These are phyloP conservation scores for Centrapalus pauciflorus DNA, from an alignment of 129 eudicot species.

Conservation along the genomic window DNA sequence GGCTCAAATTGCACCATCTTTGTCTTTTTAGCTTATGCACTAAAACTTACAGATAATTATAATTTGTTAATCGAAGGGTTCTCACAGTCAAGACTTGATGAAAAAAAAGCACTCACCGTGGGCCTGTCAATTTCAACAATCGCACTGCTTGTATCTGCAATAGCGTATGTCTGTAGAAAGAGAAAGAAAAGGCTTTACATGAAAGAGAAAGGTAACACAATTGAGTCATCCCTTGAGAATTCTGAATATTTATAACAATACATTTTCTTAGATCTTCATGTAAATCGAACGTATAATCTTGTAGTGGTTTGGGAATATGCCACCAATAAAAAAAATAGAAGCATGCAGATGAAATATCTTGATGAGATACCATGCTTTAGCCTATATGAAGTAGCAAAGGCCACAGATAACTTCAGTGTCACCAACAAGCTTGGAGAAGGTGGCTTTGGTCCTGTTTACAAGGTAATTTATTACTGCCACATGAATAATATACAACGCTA, in stretches of 20 bases:
- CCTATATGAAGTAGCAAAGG: not conserved
- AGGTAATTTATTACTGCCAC: not conserved
- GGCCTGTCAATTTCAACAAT: not conserved
- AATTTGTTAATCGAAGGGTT: too few species aligned
- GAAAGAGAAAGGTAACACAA: not conserved
- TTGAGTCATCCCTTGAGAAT: too few species aligned
- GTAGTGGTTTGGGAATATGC: too few species aligned
- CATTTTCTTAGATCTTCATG: too few species aligned
- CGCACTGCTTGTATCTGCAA: not conserved
- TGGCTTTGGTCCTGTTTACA: constrained; percentile 6
- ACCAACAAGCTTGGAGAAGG: constrained; percentile 5
- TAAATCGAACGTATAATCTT: too few species aligned
- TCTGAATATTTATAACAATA: too few species aligned
- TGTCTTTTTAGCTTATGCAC: too few species aligned
- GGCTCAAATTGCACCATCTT: too few species aligned
- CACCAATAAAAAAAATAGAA: not conserved
- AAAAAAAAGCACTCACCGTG: too few species aligned
- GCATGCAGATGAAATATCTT: not conserved
- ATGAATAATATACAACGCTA: not conserved
- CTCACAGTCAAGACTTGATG: too few species aligned
- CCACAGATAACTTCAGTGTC: not conserved
- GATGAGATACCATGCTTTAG: constrained; percentile 7
- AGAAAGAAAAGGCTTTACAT: not conserved
- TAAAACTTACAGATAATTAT: too few species aligned
- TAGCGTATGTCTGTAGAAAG: not conserved